These are phyloP conservation scores for Clohesyomyces aquaticus DNA, from an alignment of 495 filamentous ascomycete species.

Conservation along the genomic window DNA sequence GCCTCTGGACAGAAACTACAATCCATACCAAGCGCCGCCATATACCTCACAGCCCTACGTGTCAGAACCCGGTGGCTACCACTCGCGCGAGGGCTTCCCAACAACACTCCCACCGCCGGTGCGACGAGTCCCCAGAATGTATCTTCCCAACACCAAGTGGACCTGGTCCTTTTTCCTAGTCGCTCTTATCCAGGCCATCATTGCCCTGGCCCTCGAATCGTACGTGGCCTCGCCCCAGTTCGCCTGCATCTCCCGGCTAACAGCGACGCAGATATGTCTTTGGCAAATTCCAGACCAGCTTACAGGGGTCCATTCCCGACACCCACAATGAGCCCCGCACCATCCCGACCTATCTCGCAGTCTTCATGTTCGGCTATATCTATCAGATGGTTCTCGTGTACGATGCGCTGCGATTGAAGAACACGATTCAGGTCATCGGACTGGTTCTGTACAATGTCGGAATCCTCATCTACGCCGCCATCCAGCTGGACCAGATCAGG, in stretches of 20 bases:
- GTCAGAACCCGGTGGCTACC: constrained; percentile 53
- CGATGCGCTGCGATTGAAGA: constrained; percentile 91
- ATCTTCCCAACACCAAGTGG: constrained; percentile 79
- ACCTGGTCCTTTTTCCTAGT: constrained; percentile 81
- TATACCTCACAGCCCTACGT: constrained; percentile 5
- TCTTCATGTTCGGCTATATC: constrained; percentile 97
- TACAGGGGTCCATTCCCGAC: constrained; percentile 43
- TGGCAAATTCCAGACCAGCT: constrained; percentile 63
- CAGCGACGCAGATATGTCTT: constrained; percentile 71
- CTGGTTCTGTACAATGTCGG: constrained; percentile 89
- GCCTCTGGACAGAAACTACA: constrained; percentile 56
- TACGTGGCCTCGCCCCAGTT: constrained; percentile 54
- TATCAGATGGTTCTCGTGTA: constrained; percentile 88
- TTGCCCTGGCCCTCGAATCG: constrained; percentile 83
- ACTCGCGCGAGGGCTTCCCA: constrained; percentile 60
- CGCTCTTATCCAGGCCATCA: constrained; percentile 73
- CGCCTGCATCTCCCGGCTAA: constrained; percentile 9
- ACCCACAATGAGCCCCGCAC: constrained; percentile 59
- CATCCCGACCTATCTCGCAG: constrained; percentile 84
- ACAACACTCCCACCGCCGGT: constrained; percentile 36
- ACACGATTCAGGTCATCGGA: constrained; percentile 98
- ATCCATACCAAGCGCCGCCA: constrained; percentile 16
- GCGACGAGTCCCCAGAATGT: constrained; percentile 54
- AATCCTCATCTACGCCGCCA: constrained; percentile 85
- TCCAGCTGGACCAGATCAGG: constrained; percentile 87